Percentiles rank a stretch among this genome's conserved stretches.
phyloP scores from a whole-genome alignment of 75 land plant genomes.

The Sequoia sempervirens region DNA sequence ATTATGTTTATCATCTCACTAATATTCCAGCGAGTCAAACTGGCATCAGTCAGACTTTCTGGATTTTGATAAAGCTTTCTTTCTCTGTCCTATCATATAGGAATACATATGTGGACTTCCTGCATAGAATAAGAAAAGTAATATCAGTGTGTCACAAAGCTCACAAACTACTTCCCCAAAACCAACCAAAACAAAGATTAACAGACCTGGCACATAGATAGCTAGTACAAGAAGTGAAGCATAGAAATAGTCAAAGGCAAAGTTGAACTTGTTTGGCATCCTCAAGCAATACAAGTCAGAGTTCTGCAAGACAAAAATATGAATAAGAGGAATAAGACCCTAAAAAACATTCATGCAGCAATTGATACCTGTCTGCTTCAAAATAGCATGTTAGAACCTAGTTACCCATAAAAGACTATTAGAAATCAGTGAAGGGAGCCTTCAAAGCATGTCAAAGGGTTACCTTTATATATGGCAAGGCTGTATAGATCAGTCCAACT shows the following conservation, averaged over 20 bases:
- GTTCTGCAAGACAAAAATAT: slow-evolving; percentile 31
- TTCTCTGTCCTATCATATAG: slow-evolving; percentile 77
- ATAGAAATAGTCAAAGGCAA: slow-evolving; percentile 80
- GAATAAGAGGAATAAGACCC: background rate
- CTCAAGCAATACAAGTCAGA: slow-evolving; percentile 67
- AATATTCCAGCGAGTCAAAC: background rate
- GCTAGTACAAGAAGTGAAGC: slow-evolving; percentile 52
- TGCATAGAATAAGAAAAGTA: slow-evolving; percentile 15
- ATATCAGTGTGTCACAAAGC: background rate
- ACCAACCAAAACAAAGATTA: background rate
- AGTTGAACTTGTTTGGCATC: slow-evolving; percentile 96
- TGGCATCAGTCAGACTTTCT: slow-evolving; percentile 18
- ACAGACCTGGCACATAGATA: slow-evolving; percentile 73
- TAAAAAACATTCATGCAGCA: slow-evolving; percentile 6
- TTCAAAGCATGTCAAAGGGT: background rate
- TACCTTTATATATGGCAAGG: slow-evolving; percentile 87
- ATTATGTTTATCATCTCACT: background rate
- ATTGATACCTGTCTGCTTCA: background rate
- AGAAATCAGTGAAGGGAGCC: background rate
- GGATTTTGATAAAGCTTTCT: slow-evolving; percentile 63
- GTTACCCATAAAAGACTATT: background rate
- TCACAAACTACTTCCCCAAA: background rate
- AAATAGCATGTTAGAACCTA: background rate
- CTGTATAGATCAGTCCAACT: slow-evolving; percentile 70
- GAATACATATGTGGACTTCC: slow-evolving; percentile 79